Percentiles rank a stretch among this genome's conserved stretches.
These are phyloP conservation scores for Senna siamea DNA, from an alignment of 306 rosid species.

Conservation along the genomic window DNA sequence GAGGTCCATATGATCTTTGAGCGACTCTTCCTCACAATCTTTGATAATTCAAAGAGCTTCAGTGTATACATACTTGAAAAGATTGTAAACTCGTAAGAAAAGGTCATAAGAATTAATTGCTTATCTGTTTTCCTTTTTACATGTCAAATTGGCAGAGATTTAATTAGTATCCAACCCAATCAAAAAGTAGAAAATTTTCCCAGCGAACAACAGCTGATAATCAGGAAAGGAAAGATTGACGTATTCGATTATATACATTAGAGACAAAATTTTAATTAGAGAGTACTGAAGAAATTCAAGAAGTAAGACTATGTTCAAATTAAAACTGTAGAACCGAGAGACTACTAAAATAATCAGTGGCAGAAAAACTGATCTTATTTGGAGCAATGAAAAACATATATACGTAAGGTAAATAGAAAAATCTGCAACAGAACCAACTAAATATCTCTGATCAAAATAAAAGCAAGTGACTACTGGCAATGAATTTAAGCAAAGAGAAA, in stretches of 20 bases:
- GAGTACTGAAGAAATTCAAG: neutral
- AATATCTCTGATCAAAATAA: neutral
- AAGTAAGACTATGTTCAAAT: neutral
- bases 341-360: neutral
- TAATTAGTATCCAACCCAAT: neutral
- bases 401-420: neutral
- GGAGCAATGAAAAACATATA: neutral
- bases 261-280: neutral
- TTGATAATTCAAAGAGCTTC: slow-evolving; percentile 26
- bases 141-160: neutral
- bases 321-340: neutral
- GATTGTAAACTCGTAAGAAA: neutral
- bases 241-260: neutral
- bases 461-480: neutral
- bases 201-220: slow-evolving; percentile 4
- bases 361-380: neutral
- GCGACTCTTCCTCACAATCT: slow-evolving; percentile 72
- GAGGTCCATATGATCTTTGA: slow-evolving; percentile 59
- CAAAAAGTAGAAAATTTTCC: neutral
- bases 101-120: neutral
- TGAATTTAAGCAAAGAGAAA: neutral
- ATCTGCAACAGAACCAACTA: neutral
- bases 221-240: neutral
- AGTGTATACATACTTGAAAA: slow-evolving; percentile 12
- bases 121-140: neutral